Base-by-base conservation (phyloP, 2,329 filamentous ascomycete species). In the Ophiostoma quercus region DNA sequence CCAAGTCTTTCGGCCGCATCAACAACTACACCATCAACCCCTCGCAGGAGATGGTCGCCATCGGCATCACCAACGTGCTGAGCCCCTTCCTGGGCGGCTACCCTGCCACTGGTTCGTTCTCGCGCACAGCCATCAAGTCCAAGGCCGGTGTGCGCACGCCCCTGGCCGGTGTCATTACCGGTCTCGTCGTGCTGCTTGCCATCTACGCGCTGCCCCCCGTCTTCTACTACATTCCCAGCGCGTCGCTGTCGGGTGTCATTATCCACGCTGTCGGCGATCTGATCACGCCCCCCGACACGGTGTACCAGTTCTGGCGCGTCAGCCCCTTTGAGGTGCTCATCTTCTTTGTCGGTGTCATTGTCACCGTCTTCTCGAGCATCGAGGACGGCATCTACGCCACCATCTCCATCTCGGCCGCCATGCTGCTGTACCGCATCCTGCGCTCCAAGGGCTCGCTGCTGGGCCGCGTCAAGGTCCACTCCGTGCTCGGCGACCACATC, bases 1-100 rank as follows among this genome's bases (percentile, higher is more conserved):
- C 94, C 39, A 99, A 99, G 79, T 98, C 94, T 0, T 98, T 99
- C 74, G 95, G 95, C n/a, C 87, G 95, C 72, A 87, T 97, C 75
- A 98, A 98, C 83, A 97, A 97, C 81, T 99, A 99, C 80, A 90
- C 88, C 54, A 98, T 99, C 78, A 90, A 98, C 75, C 94, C 95
- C 0, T 98, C 94, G 0, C 95, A 99, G 79, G 95, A 99, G 78
- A 86, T 99, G 79, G 92, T 99, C 67, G 94, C 93, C 39, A 97
- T 98, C 74, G 95, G 95, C 72, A 87, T 98, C 37, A 91, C 90
- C 66, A 99, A 99, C 77, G 83, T 98, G 41, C 84, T 98, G 7
- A 93, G 92, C 0, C 93, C 95, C 2, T 97, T 99, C 81, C 84
- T 98, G 4, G 95, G 95, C 67, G 95, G 85, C 1, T 99, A 96